Evolutionary conservation across 139 green algal species (phyloP), one percentile per base, ranked within the genome.

Genomic region (Edaphochlamys debaryana): DNA sequence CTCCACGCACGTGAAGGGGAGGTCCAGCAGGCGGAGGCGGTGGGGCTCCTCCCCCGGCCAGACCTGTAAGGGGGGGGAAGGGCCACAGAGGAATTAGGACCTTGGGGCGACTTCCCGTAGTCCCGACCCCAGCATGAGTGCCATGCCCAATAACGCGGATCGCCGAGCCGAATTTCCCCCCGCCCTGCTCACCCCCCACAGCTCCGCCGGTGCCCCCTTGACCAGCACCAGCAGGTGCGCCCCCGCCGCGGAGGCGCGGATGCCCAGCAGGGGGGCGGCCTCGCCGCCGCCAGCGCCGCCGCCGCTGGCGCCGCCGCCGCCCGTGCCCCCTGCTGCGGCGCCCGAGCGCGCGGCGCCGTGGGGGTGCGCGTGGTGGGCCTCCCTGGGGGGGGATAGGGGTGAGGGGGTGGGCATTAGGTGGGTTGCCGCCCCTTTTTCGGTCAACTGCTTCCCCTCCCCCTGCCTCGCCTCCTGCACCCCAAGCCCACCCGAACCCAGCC

Each of bases 1-100:
- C 81, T 97, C 94, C 32, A 96, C 92, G 34, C 93, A 87, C 13
- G 88, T 93, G 88, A 96, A 96, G 27, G 91, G 91, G 40, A 96
- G 87, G 84, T 97, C 93, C n/a, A 97, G 81, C 60, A 95, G 84
- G 15, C 93, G 81, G 36, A 97, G 71, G 0, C 94, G 86, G n/a
- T 63, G 69, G 23, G 94, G 91, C 56, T 32, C 25, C 0, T 30
- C 64, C 27, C 58, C 62, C 27, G 78, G 80, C 36, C 79, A 85
- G 27, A 91, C 69, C 87, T 90, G 82, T 29, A 2, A 2, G 3
- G n/a, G 4, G 11, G 27, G n/a, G n/a, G n/a, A n/a, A n/a, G n/a
- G n/a, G n/a, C n/a, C n/a, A n/a, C n/a, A n/a, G n/a, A n/a, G n/a
- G n/a, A n/a, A n/a, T n/a, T n/a, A n/a, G n/a, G n/a, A n/a, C n/a